Conservation (phyloP, 306 rosid species). For the Castanea crenata region DNA sequence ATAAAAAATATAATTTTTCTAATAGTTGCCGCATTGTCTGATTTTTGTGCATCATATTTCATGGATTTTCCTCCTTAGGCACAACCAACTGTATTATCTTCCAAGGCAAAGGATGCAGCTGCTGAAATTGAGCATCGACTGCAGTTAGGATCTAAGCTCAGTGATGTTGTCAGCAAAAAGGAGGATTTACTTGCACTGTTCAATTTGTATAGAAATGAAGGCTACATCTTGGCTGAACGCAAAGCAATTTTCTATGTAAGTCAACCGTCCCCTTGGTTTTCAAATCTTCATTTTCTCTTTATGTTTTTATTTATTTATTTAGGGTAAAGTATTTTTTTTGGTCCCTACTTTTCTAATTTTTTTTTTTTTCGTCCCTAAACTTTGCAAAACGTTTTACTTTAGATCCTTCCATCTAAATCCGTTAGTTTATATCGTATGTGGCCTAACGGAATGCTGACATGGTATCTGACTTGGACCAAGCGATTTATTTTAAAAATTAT, state of each 20-base stretch:
- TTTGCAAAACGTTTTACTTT: too few species aligned
- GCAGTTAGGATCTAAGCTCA: conserved; percentile 86
- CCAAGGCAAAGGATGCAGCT: conserved; percentile 84
- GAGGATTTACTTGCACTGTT: conserved; percentile 75
- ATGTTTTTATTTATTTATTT: too few species aligned
- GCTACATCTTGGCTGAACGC: conserved; percentile 77
- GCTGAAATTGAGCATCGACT: conserved; percentile 67
- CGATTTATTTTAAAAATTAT: too few species aligned
- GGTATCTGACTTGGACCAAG: too few species aligned
- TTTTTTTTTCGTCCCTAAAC: too few species aligned
- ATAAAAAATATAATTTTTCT: background rate
- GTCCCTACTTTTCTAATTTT: too few species aligned
- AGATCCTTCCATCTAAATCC: too few species aligned
- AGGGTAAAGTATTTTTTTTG: too few species aligned
- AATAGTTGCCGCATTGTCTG: conserved; percentile 7
- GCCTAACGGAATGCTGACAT: too few species aligned
- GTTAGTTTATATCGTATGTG: too few species aligned
- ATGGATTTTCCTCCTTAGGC: conserved; percentile 34
- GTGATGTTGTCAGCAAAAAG: conserved; percentile 59
- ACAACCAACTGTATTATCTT: conserved; percentile 48
- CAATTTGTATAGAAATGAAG: conserved; percentile 63
- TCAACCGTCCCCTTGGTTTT: conserved; percentile 9
- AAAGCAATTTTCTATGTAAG: conserved; percentile 80
- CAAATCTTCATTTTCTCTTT: conserved; percentile 1
- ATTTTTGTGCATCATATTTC: conserved; percentile 18